These are phyloP conservation scores for Aegilops umbellulata DNA, from an alignment of 176 grass and related monocot genomes.

Conservation along the genomic window DNA sequence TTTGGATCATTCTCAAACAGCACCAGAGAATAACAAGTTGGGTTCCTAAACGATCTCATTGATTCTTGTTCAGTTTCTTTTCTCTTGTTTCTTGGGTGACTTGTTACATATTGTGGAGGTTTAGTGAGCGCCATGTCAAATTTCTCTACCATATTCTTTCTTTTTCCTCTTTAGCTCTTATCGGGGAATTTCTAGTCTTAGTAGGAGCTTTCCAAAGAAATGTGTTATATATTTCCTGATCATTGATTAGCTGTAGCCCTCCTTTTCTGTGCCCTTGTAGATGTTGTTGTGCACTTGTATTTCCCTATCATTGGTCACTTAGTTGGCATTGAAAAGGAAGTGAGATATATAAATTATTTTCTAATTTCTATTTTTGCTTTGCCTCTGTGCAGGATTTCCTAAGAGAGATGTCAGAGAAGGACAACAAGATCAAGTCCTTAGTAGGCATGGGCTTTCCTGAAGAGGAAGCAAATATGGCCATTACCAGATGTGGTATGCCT, in stretches of 20 bases:
- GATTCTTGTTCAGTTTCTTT: no score
- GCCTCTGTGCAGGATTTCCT: constrained; percentile 57
- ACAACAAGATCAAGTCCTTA: constrained; percentile 52
- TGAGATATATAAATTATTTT: constrained; percentile 6
- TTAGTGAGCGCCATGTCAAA: no score
- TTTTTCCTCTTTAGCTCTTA: no score
- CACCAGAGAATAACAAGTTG: no score
- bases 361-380: constrained; percentile 14
- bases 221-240: neutral
- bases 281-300: neutral
- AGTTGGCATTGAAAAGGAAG: neutral
- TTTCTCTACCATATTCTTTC: no score
- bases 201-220: no score
- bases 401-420: constrained; percentile 53
- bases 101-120: no score
- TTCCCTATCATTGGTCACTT: neutral
- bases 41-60: no score
- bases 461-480: constrained; percentile 53
- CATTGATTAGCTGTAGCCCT: constrained; percentile 2
- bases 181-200: no score
- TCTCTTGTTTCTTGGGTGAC: no score
- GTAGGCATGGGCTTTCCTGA: constrained; percentile 74
- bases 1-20: no score
- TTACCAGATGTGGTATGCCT: constrained; percentile 84
- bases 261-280: neutral